phyloP scores from a whole-genome alignment of 257 asterid genomes.

The Nemophila menziesii region DNA sequence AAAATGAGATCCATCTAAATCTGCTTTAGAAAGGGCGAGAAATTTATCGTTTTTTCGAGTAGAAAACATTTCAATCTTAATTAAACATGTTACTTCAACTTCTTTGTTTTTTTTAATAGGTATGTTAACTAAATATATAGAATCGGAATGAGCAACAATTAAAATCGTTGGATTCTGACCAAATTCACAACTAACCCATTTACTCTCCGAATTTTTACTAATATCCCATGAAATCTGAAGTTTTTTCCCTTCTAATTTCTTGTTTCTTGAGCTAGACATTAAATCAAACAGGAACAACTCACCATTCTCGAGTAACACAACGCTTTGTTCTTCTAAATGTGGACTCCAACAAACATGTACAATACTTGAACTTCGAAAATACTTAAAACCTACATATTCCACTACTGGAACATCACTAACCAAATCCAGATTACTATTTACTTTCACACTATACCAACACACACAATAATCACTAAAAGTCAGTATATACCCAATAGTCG shows the following conservation, averaged over 20 bases:
- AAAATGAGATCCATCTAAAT: constrained; percentile 39
- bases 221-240: constrained; percentile 31
- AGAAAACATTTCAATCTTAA: constrained; percentile 44
- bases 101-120: constrained; percentile 27
- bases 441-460: constrained; percentile 42
- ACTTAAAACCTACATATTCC: constrained; percentile 40
- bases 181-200: constrained; percentile 61
- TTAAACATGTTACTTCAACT: constrained; percentile 30
- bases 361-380: constrained; percentile 32
- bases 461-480: constrained; percentile 49
- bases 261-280: constrained; percentile 15
- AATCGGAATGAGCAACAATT: constrained; percentile 38
- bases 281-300: constrained; percentile 57
- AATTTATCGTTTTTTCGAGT: constrained; percentile 35
- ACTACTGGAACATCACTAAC: constrained; percentile 17
- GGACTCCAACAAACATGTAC: constrained; percentile 78
- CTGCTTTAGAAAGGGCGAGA: constrained; percentile 41
- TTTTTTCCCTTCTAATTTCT: constrained; percentile 16
- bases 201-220: constrained; percentile 12
- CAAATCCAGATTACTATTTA: constrained; percentile 9
- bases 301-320: constrained; percentile 61
- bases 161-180: constrained; percentile 65
- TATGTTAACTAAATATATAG: constrained; percentile 55
- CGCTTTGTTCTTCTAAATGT: constrained; percentile 58
- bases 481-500: constrained; percentile 46